Base-by-base conservation (phyloP, 345 rosid species). In the Rubroshorea leprosula region DNA sequence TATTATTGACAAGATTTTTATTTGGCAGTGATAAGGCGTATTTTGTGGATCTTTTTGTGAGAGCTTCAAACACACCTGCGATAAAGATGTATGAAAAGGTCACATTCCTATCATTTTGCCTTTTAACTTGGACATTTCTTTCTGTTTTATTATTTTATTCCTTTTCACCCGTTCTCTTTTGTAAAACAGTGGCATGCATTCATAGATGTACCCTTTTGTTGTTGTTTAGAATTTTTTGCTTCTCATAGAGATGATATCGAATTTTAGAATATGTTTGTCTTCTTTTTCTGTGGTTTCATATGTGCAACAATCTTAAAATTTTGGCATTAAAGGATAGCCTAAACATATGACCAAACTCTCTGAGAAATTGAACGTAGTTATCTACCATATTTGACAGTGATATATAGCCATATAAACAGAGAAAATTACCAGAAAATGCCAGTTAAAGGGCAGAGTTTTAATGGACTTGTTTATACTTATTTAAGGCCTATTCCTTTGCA, bases 21-120 rank as follows among this genome's bases (percentile, higher is more conserved):
- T 58, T 64, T 68, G 23, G 54, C 84, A 89, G 97, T 67, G 99
- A 89, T 56, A 93, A 85, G 72, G 96, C 85, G 29, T 93, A 85
- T 76, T 92, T 89, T 62, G 95, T 89, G 57, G 96, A 92, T 80
- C 93, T 89, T 20, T 92, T 92, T 57, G 98, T 93, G 66, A 78
- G 99, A 74, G 99, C 97, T 59, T 93, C 99, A 51, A 93, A 87
- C 43, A 82, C 85, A 23, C 99, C 92, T 23, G 96, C 96, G 49
- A 83, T 89, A 75, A 93, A 87, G 85, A 93, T 93, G 99, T 87
- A 89, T 75, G 97, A 85, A 75, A 89, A 93, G 94, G 97, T 89
- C 65, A 68, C 17, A 26, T 23, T 58, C 46, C 52, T 8, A 47
- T 7, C 26, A 17, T 14, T 46, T 48, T 14, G 1, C 16, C 4